phyloP scores from a whole-genome alignment of 306 rosid species.

The Lotus japonicus region DNA sequence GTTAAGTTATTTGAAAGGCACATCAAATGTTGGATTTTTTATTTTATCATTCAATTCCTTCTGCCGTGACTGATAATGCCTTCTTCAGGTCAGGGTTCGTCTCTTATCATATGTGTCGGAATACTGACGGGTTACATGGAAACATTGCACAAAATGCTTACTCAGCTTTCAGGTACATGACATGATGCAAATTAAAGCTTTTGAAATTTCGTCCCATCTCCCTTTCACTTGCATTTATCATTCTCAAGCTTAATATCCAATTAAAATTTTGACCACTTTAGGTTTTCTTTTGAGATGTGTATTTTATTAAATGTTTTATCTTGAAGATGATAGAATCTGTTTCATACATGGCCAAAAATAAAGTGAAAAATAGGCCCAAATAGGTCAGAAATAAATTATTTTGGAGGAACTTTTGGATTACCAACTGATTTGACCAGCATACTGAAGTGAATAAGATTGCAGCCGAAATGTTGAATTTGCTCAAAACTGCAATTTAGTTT shows the following conservation, averaged over 20 bases:
- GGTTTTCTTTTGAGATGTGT: background rate
- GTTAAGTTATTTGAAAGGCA: conserved; percentile 7
- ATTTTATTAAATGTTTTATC: background rate
- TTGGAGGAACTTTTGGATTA: conserved; percentile 1
- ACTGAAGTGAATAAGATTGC: background rate
- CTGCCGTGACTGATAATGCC: conserved; percentile 21
- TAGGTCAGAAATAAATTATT: background rate
- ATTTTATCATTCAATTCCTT: conserved; percentile 15
- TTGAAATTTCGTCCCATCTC: background rate
- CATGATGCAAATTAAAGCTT: conserved; percentile 16
- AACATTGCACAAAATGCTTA: conserved; percentile 83
- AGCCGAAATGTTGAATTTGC: background rate
- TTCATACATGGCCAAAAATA: background rate
- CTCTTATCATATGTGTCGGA: conserved; percentile 85
- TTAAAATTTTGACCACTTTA: background rate
- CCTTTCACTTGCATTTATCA: background rate
- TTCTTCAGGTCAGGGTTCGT: conserved; percentile 94
- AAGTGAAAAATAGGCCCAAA: background rate
- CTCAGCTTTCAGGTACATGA: conserved; percentile 82
- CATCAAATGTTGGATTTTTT: background rate
- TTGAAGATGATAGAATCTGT: background rate
- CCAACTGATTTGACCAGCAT: conserved; percentile 6
- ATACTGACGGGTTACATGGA: conserved; percentile 93
- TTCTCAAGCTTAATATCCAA: background rate
- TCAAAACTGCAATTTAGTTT: conserved; percentile 5